Evolutionary conservation across 2,329 filamentous ascomycete species (phyloP), one percentile per base, ranked within the genome.

Genomic region (Epicoccum nigrum): DNA sequence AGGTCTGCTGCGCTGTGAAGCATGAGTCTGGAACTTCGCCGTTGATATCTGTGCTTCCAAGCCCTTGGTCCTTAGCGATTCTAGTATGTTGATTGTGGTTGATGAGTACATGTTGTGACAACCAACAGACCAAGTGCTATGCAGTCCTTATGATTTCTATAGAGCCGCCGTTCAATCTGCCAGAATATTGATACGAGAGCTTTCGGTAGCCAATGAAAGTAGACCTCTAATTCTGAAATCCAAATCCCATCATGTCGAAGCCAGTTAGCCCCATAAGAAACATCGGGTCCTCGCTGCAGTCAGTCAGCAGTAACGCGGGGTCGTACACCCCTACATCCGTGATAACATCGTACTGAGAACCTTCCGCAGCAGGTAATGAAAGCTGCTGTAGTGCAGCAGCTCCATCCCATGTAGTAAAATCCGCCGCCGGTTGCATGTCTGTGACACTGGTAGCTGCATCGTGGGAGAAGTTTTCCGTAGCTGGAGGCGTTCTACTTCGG

Each of bases 241-340:
- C 37, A n/a, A 48, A 48, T 2, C 45, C 45, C 45, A 48, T 48
- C 45, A 48, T 48, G 13, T 48, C 45, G n/a, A 48, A 48, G 5
- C 45, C 45, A 30, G 45, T 48, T 13, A 48, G 13, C 4, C 45
- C 45, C 45, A 48, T 48, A 4, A 48, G 31, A 15, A 48, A 48
- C 21, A 42, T 41, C 0, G 35, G 21, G n/a, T 38, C 45, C 12
- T 41, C 37, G 11, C 16, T 35, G 17, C 21, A 30, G 21, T 48
- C 37, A 2, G 31, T 23, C 23, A 21, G 28, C 7, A 30, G 40
- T 13, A 48, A 28, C 1, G 21, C 13, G 17, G 45, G 17, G 20
- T 42, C 37, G 12, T 35, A 13, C 13, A 37, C 23, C 1, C 30
- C n/a, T 16, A 21, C 17, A 6, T 4, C 35, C 6, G 37, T 5